These are phyloP conservation scores for Seiridium unicorne DNA, from an alignment of 2,329 filamentous ascomycete genomes.

Conservation along the genomic window DNA sequence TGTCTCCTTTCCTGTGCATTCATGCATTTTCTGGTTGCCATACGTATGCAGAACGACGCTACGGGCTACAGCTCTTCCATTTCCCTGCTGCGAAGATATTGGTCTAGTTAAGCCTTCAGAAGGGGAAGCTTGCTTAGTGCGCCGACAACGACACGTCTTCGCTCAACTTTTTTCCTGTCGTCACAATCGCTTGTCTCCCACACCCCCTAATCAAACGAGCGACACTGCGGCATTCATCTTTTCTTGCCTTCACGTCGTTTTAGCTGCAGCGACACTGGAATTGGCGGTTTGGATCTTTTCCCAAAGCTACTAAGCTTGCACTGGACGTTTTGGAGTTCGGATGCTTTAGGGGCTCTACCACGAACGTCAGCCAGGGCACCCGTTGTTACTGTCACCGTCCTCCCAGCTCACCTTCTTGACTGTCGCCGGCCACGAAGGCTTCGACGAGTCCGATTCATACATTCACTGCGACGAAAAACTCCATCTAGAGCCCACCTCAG, in stretches of 20 bases:
- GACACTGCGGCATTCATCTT: too few species aligned
- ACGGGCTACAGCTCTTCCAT: too few species aligned
- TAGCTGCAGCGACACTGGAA: background rate
- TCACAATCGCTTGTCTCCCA: background rate
- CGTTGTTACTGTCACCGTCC: background rate
- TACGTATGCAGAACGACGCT: too few species aligned
- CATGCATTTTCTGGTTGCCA: background rate
- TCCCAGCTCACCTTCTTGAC: background rate
- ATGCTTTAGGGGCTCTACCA: background rate
- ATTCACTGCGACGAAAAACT: too few species aligned
- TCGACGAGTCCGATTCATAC: background rate
- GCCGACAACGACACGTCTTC: slow-evolving; percentile 6
- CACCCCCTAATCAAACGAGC: too few species aligned
- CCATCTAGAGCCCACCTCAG: too few species aligned
- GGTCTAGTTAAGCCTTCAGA: too few species aligned
- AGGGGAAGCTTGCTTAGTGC: background rate
- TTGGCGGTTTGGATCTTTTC: background rate
- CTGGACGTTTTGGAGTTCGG: background rate
- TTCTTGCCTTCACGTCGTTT: background rate
- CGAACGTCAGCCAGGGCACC: background rate
- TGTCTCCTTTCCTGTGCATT: background rate
- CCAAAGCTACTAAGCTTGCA: too few species aligned
- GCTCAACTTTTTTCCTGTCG: background rate
- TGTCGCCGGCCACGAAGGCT: too few species aligned
- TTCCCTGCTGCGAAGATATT: too few species aligned